Evolutionary conservation across 768 basidiomycete genomes (phyloP).

Genomic region (Chalciporus chontae): DNA sequence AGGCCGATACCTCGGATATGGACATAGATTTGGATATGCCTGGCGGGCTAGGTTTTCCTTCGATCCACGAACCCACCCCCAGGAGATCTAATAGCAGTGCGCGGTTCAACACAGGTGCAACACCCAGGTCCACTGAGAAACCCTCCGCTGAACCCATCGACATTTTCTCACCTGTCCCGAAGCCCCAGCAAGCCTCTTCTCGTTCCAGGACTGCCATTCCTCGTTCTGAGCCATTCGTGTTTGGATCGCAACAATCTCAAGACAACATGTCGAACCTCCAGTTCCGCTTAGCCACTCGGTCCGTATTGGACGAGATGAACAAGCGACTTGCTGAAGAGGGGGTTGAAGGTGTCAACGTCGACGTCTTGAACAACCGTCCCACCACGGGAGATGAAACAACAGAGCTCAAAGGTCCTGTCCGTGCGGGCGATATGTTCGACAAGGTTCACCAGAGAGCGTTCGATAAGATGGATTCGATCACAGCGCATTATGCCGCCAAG

Average conservation of each 20-base stretch:
- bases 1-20: slow-evolving; percentile 30
- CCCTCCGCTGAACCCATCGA: slow-evolving; percentile 33
- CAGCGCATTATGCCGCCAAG: slow-evolving; percentile 46
- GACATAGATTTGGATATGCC: slow-evolving; percentile 37
- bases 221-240: slow-evolving; percentile 56
- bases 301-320: slow-evolving; percentile 82
- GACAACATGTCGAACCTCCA: slow-evolving; percentile 60
- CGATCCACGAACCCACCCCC: slow-evolving; percentile 21
- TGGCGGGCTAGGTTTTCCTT: slow-evolving; percentile 25
- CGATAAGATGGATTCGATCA: slow-evolving; percentile 76
- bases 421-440: slow-evolving; percentile 43
- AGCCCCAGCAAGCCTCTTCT: slow-evolving; percentile 12
- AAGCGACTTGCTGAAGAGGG: slow-evolving; percentile 58
- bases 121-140: slow-evolving; percentile 25
- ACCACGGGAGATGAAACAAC: slow-evolving; percentile 4
- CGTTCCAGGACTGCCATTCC: slow-evolving; percentile 23
- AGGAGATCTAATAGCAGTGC: slow-evolving; percentile 6
- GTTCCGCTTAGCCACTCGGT: slow-evolving; percentile 63
- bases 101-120: slow-evolving; percentile 23
- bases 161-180: slow-evolving; percentile 40
- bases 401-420: slow-evolving; percentile 22
- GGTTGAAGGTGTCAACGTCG: slow-evolving; percentile 43
- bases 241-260: slow-evolving; percentile 71
- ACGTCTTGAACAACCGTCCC: slow-evolving; percentile 39
- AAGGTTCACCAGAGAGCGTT: slow-evolving; percentile 64